Evolutionary conservation across 139 green algal species (phyloP), one percentile per base, ranked within the genome.

Genomic region (Haematococcus lacustris): DNA sequence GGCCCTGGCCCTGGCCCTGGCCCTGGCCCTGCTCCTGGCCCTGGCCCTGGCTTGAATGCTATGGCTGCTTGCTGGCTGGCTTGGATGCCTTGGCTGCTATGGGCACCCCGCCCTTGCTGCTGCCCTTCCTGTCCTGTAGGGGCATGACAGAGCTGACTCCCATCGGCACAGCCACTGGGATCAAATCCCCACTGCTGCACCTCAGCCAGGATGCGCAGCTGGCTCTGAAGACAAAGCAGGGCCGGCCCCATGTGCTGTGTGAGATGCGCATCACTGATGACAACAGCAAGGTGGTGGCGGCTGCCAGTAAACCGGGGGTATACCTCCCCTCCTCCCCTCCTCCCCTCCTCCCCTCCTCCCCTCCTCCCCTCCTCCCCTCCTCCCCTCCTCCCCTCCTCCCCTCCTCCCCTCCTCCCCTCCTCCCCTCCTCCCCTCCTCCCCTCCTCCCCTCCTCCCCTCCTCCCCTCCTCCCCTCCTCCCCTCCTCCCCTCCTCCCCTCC

Each of bases 131-230:
- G 40, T 5, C 61, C 5, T 41, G 5, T 76, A 71, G 61, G 82
- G 88, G 89, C 50, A 96, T 95, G 89, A 95, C 90, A 0, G 90
- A 96, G 78, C 62, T 90, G 25, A 80, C 62, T 0, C 90, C 90
- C 4, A 72, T 90, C 33, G 87, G 88, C 40, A 89, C 79, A 1
- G 26, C 88, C 30, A 80, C 82, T 26, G 66, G 71, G 26, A 66
- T 83, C 50, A 92, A 91, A 73, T 51, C 17, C 3, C 6, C 51
- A 1, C 23, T 74, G 51, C 50, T 21, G 38, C 3, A 6, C 1
- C 7, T 9, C 51, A 26, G 28, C 5, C 53, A 38, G 2, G 72
- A 85, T 59, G 63, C 78, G 59, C 51, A 74, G 40, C 43, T 78
- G 32, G 41, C 26, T 0, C 38, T 75, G 21, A 85, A 88, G 70